Conservation (phyloP, 1,284 basidiomycete genomes). For the Leccinum pachyderme region DNA sequence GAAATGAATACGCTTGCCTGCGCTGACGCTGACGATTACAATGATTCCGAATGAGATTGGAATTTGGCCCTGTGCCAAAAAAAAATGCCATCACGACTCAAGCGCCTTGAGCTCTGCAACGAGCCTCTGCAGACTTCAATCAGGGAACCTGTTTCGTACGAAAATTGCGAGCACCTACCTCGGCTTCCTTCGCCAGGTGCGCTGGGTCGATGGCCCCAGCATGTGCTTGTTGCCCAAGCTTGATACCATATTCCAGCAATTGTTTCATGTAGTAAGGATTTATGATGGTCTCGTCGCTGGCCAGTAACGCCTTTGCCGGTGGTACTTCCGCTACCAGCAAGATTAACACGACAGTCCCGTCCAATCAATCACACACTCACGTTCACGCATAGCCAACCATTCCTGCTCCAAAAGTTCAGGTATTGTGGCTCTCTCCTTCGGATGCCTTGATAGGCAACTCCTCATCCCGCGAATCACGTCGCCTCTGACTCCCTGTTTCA, state of each 20-base stretch:
- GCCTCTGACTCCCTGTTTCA: slow-evolving; percentile 60
- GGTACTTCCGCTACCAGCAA: slow-evolving; percentile 23
- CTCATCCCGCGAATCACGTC: slow-evolving; percentile 75
- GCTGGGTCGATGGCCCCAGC: slow-evolving; percentile 41
- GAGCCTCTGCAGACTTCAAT: slow-evolving; percentile 29
- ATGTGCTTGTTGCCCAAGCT: slow-evolving; percentile 43
- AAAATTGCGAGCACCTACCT: slow-evolving; percentile 37
- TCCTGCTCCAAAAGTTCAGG: slow-evolving; percentile 67
- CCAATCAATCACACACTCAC: slow-evolving; percentile 30
- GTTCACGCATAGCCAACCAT: slow-evolving; percentile 63
- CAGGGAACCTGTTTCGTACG: background rate
- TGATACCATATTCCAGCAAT: slow-evolving; percentile 63
- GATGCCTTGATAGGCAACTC: slow-evolving; percentile 68
- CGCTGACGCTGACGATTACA: slow-evolving; percentile 29
- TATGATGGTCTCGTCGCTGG: slow-evolving; percentile 64
- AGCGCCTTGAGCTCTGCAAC: slow-evolving; percentile 39
- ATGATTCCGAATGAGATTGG: slow-evolving; percentile 12
- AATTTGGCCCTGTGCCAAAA: slow-evolving; percentile 3
- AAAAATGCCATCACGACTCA: slow-evolving; percentile 27
- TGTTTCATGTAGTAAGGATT: slow-evolving; percentile 74
- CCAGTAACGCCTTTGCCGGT: slow-evolving; percentile 38
- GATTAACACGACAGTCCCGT: slow-evolving; percentile 19
- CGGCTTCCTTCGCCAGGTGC: slow-evolving; percentile 43
- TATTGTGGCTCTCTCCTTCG: slow-evolving; percentile 81
- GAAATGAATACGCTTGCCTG: slow-evolving; percentile 22